Conservation (phyloP, 441 rosid species). For the Pelargonium cotyledonis region DNA sequence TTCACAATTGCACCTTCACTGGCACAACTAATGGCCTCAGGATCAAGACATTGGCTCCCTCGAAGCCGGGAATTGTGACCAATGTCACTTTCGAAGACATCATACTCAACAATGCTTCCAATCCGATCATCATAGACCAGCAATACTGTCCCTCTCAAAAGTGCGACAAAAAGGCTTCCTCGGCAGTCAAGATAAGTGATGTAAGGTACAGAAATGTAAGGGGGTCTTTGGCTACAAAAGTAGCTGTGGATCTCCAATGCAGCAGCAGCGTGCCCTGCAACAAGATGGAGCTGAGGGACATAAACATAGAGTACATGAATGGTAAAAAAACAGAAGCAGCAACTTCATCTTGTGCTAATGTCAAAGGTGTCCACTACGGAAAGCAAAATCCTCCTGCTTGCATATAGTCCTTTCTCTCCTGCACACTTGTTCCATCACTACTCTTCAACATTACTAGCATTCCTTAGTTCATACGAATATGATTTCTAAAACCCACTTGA, state of each 20-base stretch:
- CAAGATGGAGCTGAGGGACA: not conserved
- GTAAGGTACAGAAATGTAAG: constrained; percentile 37
- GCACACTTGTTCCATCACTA: too few relatives aligned
- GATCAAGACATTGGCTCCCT: constrained; percentile 44
- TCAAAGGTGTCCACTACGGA: not conserved
- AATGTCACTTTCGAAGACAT: constrained; percentile 38
- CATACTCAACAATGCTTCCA: constrained; percentile 29
- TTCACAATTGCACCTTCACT: constrained; percentile 32
- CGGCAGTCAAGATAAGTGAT: constrained; percentile 32
- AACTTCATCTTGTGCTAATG: not conserved
- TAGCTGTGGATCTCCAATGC: constrained; percentile 33
- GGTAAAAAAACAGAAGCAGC: not conserved
- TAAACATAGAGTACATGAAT: not conserved
- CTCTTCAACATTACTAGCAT: too few relatives aligned
- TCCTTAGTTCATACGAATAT: too few relatives aligned
- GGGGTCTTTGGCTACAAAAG: constrained; percentile 36
- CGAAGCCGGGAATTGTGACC: constrained; percentile 13
- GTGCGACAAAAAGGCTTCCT: constrained; percentile 34
- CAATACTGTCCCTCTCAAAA: constrained; percentile 35
- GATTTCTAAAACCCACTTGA: too few relatives aligned
- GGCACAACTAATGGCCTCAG: constrained; percentile 39
- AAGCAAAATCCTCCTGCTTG: not conserved
- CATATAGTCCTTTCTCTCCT: not conserved
- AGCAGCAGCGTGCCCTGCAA: constrained; percentile 16
- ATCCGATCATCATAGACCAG: constrained; percentile 46